A percentile compares a stretch with the other conserved stretches of the same genome.
phyloP scores from a whole-genome alignment of 2,329 filamentous ascomycete genomes.

The Fusarium sp. region DNA sequence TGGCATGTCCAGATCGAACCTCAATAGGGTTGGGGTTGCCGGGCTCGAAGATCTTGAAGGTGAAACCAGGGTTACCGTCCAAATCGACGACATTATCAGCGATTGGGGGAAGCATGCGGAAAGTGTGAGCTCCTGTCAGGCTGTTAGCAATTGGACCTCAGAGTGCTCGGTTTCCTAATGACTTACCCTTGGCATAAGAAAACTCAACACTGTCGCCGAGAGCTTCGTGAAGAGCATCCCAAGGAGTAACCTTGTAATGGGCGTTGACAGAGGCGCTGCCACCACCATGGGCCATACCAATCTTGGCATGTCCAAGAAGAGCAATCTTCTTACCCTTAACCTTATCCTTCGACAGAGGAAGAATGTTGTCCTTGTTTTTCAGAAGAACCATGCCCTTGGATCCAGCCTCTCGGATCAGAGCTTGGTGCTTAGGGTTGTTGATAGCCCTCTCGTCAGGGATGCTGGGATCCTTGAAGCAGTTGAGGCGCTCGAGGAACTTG shows the following conservation, averaged over 20 bases:
- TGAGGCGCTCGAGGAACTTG: constrained; percentile 45
- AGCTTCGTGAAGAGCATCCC: constrained; percentile 48
- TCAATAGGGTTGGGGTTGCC: constrained; percentile 43
- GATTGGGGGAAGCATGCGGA: constrained; percentile 42
- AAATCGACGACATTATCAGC: constrained; percentile 48
- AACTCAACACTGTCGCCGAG: constrained; percentile 46
- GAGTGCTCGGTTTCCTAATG: accelerated
- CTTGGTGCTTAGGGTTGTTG: constrained; percentile 50
- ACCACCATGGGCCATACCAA: constrained; percentile 52
- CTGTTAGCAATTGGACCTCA: background rate
- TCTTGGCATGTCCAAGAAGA: constrained; percentile 51
- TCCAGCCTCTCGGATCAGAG: constrained; percentile 48
- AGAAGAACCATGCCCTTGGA: constrained; percentile 70
- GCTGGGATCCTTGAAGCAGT: constrained; percentile 46
- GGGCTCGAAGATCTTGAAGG: constrained; percentile 47
- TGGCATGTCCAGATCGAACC: constrained; percentile 41
- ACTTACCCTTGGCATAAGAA: constrained; percentile 47
- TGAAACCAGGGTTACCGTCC: constrained; percentile 51
- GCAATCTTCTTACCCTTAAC: constrained; percentile 50
- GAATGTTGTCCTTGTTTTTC: constrained; percentile 69
- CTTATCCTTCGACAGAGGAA: constrained; percentile 63
- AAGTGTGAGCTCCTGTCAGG: constrained; percentile 44
- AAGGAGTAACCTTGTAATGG: constrained; percentile 52
- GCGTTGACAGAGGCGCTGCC: constrained; percentile 52
- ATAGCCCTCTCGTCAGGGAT: constrained; percentile 47